Conservation (phyloP, 495 filamentous ascomycete species). For the Penicillium herquei region DNA sequence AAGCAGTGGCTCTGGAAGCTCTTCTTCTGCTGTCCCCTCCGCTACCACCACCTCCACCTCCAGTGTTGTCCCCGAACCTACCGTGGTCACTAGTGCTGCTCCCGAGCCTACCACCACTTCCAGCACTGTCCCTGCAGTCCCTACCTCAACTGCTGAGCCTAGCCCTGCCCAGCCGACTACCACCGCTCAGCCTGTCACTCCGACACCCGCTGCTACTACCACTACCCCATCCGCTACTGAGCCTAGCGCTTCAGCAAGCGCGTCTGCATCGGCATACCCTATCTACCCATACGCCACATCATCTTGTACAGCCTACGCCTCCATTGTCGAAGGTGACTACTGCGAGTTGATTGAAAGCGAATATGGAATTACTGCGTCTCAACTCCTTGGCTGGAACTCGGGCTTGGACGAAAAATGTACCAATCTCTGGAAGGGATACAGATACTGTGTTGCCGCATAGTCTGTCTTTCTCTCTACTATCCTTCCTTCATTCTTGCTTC, state of each 20-base stretch:
- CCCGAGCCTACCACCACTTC: conserved; percentile 7
- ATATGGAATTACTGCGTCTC: conserved; percentile 22
- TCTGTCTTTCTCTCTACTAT: not conserved
- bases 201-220: conserved; percentile 5
- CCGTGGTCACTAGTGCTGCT: conserved; percentile 3
- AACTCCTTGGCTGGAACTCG: conserved; percentile 39
- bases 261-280: conserved; percentile 1
- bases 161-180: not conserved
- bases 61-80: conserved; percentile 5
- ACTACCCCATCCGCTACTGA: not conserved
- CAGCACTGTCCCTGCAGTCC: not conserved
- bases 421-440: conserved; percentile 42
- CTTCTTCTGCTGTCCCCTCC: conserved; percentile 1
- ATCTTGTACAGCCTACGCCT: conserved; percentile 42
- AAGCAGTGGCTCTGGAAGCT: conserved; percentile 12
- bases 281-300: conserved; percentile 34
- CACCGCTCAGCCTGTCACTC: conserved; percentile 13
- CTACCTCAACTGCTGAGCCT: not conserved
- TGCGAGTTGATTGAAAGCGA: conserved; percentile 38
- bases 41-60: conserved; percentile 2
- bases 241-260: not conserved
- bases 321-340: conserved; percentile 38
- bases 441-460: conserved; percentile 35
- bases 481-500: not conserved
- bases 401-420: conserved; percentile 34